phyloP scores from a whole-genome alignment of 306 rosid genomes.

The Prunus armeniaca region DNA sequence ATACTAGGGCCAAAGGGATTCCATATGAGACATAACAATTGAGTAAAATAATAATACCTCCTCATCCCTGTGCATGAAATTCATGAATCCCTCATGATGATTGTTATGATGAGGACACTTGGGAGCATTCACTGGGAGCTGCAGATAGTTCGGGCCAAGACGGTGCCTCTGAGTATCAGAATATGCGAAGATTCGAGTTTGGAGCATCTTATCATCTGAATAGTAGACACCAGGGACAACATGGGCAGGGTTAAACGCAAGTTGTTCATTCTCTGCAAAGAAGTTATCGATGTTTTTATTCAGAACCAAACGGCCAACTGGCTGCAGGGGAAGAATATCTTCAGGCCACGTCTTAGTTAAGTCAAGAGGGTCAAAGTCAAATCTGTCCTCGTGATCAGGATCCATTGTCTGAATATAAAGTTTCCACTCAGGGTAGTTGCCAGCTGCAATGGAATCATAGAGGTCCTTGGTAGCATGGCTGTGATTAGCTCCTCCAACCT shows the following conservation, averaged over 20 bases:
- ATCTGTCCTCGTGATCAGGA: conserved; percentile 80
- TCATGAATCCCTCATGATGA: conserved; percentile 92
- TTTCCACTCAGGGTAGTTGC: conserved; percentile 98
- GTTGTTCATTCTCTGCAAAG: conserved; percentile 96
- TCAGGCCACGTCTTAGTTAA: conserved; percentile 97
- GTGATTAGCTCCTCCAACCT: conserved; percentile 89
- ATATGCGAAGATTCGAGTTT: conserved; percentile 81
- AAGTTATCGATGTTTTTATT: conserved; percentile 90
- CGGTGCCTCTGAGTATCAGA: conserved; percentile 93
- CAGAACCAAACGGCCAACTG: conserved; percentile 91
- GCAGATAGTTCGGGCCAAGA: conserved; percentile 96
- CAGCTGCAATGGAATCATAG: conserved; percentile 87
- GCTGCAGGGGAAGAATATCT: conserved; percentile 90
- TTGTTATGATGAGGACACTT: conserved; percentile 91
- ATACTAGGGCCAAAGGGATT: background rate
- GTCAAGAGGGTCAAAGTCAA: conserved; percentile 94
- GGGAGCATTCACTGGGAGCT: conserved; percentile 90
- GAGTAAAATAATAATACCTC: conserved; percentile 43
- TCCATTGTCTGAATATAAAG: conserved; percentile 86
- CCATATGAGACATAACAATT: no score
- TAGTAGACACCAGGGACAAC: conserved; percentile 83
- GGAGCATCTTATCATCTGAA: conserved; percentile 93
- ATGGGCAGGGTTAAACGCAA: conserved; percentile 81
- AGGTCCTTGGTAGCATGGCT: conserved; percentile 97
- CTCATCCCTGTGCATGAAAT: conserved; percentile 92